Conservation (phyloP, 768 basidiomycete genomes). For the Tulasnella sp. region DNA sequence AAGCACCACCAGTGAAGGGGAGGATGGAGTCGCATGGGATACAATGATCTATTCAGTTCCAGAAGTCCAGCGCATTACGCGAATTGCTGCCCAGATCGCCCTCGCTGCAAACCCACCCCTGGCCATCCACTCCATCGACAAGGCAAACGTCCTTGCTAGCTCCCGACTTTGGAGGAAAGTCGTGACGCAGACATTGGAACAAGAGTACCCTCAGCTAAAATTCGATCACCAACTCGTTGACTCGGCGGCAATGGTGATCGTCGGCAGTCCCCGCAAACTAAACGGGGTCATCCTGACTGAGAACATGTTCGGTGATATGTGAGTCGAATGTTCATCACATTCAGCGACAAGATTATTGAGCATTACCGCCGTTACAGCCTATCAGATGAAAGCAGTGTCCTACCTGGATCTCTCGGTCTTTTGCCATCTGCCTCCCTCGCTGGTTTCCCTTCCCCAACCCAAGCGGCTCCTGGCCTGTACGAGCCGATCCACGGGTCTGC, state of each 20-base stretch:
- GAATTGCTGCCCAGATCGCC: conserved; percentile 91
- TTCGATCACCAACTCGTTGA: conserved; percentile 92
- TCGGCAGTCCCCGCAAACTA: conserved; percentile 78
- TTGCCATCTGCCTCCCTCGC: conserved; percentile 94
- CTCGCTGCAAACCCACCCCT: conserved; percentile 74
- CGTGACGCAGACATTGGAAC: conserved; percentile 72
- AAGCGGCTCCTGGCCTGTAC: conserved; percentile 80
- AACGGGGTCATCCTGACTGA: conserved; percentile 95
- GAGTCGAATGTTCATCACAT: conserved; percentile 30
- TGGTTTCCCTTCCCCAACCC: conserved; percentile 64
- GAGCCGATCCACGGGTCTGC: conserved; percentile 97
- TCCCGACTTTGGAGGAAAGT: conserved; percentile 92
- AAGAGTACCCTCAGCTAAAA: conserved; percentile 81
- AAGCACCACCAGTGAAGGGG: conserved; percentile 32
- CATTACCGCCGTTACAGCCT: neutral
- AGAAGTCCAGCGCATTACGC: conserved; percentile 90
- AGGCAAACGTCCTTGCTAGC: conserved; percentile 95
- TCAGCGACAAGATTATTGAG: neutral
- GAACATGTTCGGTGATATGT: conserved; percentile 98
- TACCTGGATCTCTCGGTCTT: conserved; percentile 93
- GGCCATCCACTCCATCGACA: conserved; percentile 88
- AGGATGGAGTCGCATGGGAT: conserved; percentile 65
- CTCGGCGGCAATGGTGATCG: conserved; percentile 93
- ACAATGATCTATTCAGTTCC: conserved; percentile 85
- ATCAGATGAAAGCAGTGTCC: conserved; percentile 65